Conservation (phyloP, 768 basidiomycete species). For the Tylopilus felleus region DNA sequence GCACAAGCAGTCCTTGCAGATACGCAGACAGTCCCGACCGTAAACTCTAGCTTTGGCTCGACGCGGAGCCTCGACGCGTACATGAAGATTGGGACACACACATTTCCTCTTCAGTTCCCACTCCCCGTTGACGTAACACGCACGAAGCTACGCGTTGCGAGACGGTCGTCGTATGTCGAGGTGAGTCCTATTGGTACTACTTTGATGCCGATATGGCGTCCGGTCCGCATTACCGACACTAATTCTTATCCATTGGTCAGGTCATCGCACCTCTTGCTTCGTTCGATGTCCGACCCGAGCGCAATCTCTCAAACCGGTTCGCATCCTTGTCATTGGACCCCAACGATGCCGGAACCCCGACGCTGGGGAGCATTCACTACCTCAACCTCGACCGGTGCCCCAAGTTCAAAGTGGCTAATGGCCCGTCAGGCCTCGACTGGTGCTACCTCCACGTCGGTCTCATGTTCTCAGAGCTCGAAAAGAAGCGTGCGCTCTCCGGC, state of each 20-base stretch:
- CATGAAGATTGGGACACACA: conserved; percentile 15
- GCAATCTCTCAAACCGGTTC: conserved; percentile 23
- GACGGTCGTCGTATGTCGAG: conserved; percentile 50
- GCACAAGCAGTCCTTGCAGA: conserved; percentile 16
- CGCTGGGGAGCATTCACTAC: conserved; percentile 39
- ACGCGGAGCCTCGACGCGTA: background rate
- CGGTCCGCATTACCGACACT: background rate
- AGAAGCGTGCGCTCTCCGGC: background rate
- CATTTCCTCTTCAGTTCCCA: conserved; percentile 37
- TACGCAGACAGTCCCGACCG: conserved; percentile 1
- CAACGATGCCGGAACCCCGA: conserved; percentile 2
- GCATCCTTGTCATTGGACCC: conserved; percentile 17
- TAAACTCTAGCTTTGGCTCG: background rate
- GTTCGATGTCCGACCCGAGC: conserved; percentile 20
- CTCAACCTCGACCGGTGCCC: conserved; percentile 37
- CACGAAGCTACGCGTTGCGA: conserved; percentile 45
- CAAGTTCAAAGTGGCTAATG: conserved; percentile 21
- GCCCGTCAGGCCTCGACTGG: conserved; percentile 25
- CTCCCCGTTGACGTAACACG: conserved; percentile 40
- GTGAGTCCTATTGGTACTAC: conserved; percentile 11
- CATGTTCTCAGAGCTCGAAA: conserved; percentile 26
- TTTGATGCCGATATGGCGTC: background rate
- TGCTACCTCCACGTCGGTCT: conserved; percentile 23
- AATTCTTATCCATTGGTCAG: background rate
- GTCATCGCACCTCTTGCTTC: conserved; percentile 18